Conservation (phyloP, 495 filamentous ascomycete species). For the Tuber borchii region DNA sequence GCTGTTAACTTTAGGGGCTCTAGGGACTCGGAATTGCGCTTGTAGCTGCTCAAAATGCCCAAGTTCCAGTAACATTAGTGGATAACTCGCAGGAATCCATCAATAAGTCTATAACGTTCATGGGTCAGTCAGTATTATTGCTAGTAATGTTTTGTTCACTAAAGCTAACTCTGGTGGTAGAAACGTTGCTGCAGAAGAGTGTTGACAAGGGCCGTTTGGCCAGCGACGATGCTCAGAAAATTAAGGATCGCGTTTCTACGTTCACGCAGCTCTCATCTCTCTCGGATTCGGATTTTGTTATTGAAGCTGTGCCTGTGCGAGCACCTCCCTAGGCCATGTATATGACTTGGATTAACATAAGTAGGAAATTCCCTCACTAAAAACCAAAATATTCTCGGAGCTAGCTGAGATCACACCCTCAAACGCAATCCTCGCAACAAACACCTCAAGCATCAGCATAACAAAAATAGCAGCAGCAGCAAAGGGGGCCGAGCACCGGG, state of each 20-base stretch:
- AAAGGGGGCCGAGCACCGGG: conserved; percentile 68
- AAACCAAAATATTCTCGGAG: conserved; percentile 76
- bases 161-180: conserved; percentile 45
- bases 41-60: conserved; percentile 79
- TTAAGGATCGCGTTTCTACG: conserved; percentile 60
- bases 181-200: conserved; percentile 88
- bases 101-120: conserved; percentile 85
- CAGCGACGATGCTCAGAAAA: conserved; percentile 64
- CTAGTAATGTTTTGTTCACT: not conserved
- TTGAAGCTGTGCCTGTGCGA: conserved; percentile 76
- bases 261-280: conserved; percentile 72
- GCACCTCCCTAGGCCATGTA: not conserved
- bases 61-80: conserved; percentile 77
- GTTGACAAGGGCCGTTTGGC: conserved; percentile 76
- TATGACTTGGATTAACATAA: not conserved
- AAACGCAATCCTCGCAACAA: conserved; percentile 89
- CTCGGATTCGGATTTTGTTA: conserved; percentile 85
- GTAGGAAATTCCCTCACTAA: conserved; percentile 73
- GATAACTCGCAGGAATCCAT: conserved; percentile 81
- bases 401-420: conserved; percentile 77
- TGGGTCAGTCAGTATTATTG: conserved; percentile 47
- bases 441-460: conserved; percentile 95
- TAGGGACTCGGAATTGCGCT: conserved; percentile 95
- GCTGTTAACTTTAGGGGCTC: conserved; percentile 6
- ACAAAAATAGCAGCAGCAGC: conserved; percentile 89